Conservation (phyloP, 768 basidiomycete species). For the Dentipellis fragilis region DNA sequence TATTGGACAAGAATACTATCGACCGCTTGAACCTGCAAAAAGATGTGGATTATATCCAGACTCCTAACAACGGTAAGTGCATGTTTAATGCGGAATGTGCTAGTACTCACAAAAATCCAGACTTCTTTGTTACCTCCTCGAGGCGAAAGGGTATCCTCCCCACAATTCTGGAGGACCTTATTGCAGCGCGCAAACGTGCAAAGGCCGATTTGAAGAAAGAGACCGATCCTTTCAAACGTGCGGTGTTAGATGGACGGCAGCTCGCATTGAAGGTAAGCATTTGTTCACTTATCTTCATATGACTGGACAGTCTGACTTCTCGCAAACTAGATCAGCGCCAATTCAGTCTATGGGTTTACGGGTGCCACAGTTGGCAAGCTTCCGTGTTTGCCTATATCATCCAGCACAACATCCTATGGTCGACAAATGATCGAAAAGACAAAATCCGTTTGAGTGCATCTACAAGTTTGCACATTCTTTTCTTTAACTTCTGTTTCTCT, state of each 20-base stretch:
- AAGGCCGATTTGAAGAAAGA: constrained; percentile 96
- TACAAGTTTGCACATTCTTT: neutral
- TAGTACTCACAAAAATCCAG: constrained; percentile 28
- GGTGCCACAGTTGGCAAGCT: constrained; percentile 96
- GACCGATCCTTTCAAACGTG: constrained; percentile 93
- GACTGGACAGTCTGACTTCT: neutral
- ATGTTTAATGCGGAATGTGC: too few species aligned
- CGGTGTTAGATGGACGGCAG: constrained; percentile 95
- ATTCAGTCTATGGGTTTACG: constrained; percentile 98
- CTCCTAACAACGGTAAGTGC: constrained; percentile 82
- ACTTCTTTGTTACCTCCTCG: constrained; percentile 68
- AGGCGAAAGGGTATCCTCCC: constrained; percentile 86
- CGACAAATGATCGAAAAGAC: constrained; percentile 99
- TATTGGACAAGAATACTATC: constrained; percentile 74
- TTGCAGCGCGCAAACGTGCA: constrained; percentile 87
- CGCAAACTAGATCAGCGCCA: constrained; percentile 78
- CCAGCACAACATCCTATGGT: constrained; percentile 91
- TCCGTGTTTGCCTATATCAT: constrained; percentile 92
- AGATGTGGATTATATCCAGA: constrained; percentile 86
- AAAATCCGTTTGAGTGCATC: constrained; percentile 49
- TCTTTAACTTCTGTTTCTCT: neutral
- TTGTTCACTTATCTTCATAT: neutral
- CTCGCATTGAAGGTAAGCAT: constrained; percentile 78
- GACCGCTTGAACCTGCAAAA: constrained; percentile 70
- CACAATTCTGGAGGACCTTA: constrained; percentile 86